Conservation (phyloP, 441 rosid genomes). For the Populus tomentosa region DNA sequence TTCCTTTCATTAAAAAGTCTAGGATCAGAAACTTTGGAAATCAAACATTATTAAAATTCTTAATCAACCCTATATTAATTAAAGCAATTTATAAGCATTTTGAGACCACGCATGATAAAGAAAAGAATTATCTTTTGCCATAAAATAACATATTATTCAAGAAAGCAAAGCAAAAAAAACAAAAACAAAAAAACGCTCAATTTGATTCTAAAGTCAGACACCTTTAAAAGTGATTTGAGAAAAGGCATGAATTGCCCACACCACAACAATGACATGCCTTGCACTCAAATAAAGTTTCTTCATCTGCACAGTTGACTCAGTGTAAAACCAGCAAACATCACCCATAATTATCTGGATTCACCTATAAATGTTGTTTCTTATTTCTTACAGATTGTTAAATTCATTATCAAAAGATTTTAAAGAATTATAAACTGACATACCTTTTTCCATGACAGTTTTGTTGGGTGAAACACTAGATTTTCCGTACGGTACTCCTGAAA, state of each 20-base stretch:
- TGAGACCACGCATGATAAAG: background rate
- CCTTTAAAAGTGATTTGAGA: background rate
- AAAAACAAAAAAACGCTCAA: background rate
- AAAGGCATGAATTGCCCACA: background rate
- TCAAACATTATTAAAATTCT: background rate
- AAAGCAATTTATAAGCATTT: background rate
- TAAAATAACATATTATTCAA: background rate
- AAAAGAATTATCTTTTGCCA: background rate
- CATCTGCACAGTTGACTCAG: background rate
- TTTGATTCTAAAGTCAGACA: background rate
- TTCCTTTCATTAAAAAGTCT: background rate
- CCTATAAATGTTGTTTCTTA: background rate
- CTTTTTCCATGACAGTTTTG: constrained; percentile 85
- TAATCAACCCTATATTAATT: background rate
- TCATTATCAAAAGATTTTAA: constrained; percentile 15
- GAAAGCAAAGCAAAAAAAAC: background rate
- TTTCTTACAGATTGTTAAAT: constrained; percentile 12
- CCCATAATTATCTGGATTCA: background rate
- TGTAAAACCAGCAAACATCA: background rate
- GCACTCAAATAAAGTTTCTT: background rate
- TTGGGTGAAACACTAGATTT: constrained; percentile 72
- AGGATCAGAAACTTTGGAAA: background rate
- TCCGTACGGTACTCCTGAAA: constrained; percentile 97
- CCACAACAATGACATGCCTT: background rate
- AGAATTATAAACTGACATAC: constrained; percentile 44